Percentiles rank a stretch among this genome's conserved stretches.
Conservation (phyloP, 768 basidiomycete species). For the Xerocomus spinulosus region DNA sequence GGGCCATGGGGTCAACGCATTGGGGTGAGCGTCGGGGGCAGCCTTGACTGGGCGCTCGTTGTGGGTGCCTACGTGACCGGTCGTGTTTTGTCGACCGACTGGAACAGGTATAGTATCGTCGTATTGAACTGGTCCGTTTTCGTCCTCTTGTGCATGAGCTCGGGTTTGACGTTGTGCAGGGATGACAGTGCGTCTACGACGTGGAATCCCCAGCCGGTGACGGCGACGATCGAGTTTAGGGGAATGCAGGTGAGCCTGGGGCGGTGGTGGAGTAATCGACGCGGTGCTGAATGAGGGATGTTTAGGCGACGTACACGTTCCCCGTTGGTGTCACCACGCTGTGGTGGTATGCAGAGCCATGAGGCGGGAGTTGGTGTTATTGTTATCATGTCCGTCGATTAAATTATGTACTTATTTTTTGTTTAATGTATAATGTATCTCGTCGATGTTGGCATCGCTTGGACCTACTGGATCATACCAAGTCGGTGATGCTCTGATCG, state of each 20-base stretch:
- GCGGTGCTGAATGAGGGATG: neutral
- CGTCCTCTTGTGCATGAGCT: neutral
- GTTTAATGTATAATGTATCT: too few species aligned
- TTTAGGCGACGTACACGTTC: slow-evolving; percentile 66
- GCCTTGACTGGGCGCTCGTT: slow-evolving; percentile 51
- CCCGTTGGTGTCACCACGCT: slow-evolving; percentile 66
- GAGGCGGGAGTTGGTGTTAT: slow-evolving; percentile 1
- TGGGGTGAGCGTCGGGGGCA: slow-evolving; percentile 57
- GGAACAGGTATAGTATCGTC: slow-evolving; percentile 63
- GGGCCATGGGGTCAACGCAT: slow-evolving; percentile 70
- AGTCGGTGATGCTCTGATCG: too few species aligned
- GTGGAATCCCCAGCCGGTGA: slow-evolving; percentile 53
- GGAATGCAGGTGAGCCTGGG: slow-evolving; percentile 47
- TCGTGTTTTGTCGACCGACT: slow-evolving; percentile 50
- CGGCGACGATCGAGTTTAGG: slow-evolving; percentile 59
- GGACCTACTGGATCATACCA: too few species aligned
- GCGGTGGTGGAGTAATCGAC: neutral
- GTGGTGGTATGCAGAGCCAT: slow-evolving; percentile 42
- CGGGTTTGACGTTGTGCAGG: slow-evolving; percentile 25
- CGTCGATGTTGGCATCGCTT: neutral
- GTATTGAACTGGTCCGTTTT: slow-evolving; percentile 61
- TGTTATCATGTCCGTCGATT: neutral
- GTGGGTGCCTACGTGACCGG: slow-evolving; percentile 64
- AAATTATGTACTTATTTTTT: neutral
- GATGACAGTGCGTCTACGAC: slow-evolving; percentile 45